These are phyloP conservation scores for Xylariales sp. DNA, from an alignment of 2,329 filamentous ascomycete genomes.

Conservation along the genomic window DNA sequence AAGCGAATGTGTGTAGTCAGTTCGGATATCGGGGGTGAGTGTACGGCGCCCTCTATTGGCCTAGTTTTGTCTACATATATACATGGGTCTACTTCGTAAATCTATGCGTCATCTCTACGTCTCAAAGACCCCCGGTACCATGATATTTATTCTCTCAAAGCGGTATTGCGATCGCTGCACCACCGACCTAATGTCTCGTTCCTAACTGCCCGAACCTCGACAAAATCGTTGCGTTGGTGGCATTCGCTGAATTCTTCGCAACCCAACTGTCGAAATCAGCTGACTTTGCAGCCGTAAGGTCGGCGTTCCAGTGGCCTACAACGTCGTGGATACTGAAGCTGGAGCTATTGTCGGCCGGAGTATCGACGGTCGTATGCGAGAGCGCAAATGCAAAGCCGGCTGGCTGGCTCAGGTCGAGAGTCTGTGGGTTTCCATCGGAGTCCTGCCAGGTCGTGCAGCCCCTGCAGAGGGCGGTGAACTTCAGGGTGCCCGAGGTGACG, in stretches of 20 bases:
- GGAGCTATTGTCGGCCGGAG: conserved; percentile 29
- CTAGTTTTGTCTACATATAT: too few species aligned
- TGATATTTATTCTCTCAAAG: too few species aligned
- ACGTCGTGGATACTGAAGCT: conserved; percentile 39
- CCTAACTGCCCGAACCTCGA: background rate
- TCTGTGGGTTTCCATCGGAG: conserved; percentile 31
- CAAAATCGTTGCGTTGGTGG: background rate
- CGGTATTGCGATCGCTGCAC: too few species aligned
- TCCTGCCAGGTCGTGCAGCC: conserved; percentile 40
- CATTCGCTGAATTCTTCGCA: conserved; percentile 15
- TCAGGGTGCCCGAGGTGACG: conserved; percentile 30
- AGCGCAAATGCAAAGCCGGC: conserved; percentile 37
- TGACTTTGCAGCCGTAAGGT: conserved; percentile 29
- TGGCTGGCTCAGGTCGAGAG: conserved; percentile 32
- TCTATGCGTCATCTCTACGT: too few species aligned
- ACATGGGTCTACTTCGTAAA: too few species aligned
- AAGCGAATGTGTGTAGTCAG: too few species aligned
- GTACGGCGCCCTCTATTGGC: too few species aligned
- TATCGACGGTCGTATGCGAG: conserved; percentile 31
- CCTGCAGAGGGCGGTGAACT: conserved; percentile 29
- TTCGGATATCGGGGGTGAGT: too few species aligned
- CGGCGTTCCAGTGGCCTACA: conserved; percentile 36
- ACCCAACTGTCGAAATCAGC: conserved; percentile 30
- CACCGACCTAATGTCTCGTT: too few species aligned
- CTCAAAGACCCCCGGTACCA: too few species aligned